Evolutionary conservation across 2,329 filamentous ascomycete genomes (phyloP).

Genomic region (Phoma sp.): DNA sequence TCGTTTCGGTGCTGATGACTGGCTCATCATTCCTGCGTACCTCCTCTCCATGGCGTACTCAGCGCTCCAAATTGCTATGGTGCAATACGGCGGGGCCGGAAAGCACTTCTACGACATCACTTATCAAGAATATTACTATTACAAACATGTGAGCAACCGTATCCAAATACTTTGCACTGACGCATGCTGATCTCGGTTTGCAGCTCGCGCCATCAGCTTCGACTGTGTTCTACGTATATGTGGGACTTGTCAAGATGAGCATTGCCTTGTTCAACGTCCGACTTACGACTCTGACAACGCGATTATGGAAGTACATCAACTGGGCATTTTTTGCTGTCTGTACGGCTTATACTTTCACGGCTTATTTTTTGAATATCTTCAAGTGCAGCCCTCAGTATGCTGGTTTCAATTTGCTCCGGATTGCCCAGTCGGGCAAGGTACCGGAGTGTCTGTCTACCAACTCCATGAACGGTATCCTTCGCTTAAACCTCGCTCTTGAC

Average conservation of each 20-base stretch:
- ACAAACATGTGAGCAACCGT: constrained; percentile 4
- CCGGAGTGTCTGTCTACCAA: constrained; percentile 10
- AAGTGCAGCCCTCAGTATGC: constrained; percentile 13
- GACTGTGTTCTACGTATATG: constrained; percentile 12
- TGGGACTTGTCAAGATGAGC: constrained; percentile 13
- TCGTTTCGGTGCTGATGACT: constrained; percentile 13
- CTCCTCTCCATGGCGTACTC: constrained; percentile 10
- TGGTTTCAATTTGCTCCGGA: constrained; percentile 8
- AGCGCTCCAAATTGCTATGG: constrained; percentile 13
- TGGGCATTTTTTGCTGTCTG: constrained; percentile 11
- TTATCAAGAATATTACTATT: constrained; percentile 11
- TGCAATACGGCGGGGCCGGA: constrained; percentile 8
- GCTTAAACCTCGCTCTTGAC: constrained; percentile 12
- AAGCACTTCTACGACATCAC: constrained; percentile 14
- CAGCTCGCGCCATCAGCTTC: constrained; percentile 8
- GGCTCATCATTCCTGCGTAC: constrained; percentile 13
- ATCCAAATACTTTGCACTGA: background rate
- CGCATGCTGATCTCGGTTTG: background rate
- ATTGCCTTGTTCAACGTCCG: constrained; percentile 13
- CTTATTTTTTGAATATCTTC: constrained; percentile 9
- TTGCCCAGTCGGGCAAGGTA: constrained; percentile 8
- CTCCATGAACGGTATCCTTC: constrained; percentile 12
- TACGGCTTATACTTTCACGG: constrained; percentile 5
- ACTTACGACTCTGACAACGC: constrained; percentile 12
- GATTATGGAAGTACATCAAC: constrained; percentile 7